A percentile compares a stretch with the other conserved stretches of the same genome.
Conservation (phyloP, 768 basidiomycete genomes). For the Trichaptum fuscoviolaceum region DNA sequence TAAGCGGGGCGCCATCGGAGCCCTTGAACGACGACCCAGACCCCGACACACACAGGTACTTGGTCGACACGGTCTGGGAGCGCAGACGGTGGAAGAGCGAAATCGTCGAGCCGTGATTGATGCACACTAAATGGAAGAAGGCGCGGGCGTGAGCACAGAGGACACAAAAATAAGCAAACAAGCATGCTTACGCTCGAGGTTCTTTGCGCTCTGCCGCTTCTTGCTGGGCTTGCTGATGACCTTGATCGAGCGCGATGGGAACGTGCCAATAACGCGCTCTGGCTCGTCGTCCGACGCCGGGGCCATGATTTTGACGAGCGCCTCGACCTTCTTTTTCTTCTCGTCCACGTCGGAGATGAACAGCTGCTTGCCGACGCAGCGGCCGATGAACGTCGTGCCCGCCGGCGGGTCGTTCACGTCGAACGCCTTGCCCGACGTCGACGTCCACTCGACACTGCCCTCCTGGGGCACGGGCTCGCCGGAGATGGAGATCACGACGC, state of each 20-base stretch:
- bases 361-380: constrained; percentile 90
- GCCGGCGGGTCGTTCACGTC: constrained; percentile 74
- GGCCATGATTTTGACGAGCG: constrained; percentile 83
- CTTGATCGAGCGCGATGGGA: constrained; percentile 93
- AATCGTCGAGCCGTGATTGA: constrained; percentile 93
- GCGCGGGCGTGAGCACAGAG: constrained; percentile 7
- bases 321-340: constrained; percentile 93
- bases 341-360: constrained; percentile 95
- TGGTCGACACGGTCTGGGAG: constrained; percentile 93
- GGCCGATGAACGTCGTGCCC: constrained; percentile 86
- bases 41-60: constrained; percentile 93
- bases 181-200: constrained; percentile 70
- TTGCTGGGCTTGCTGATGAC: constrained; percentile 98
- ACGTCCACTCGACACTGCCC: constrained; percentile 83
- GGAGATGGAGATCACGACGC: constrained; percentile 87
- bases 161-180: constrained; percentile 18
- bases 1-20: constrained; percentile 82
- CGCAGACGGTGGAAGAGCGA: constrained; percentile 94
- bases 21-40: constrained; percentile 90
- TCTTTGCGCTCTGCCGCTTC: constrained; percentile 92
- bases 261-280: constrained; percentile 80
- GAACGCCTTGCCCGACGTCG: constrained; percentile 77
- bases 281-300: constrained; percentile 74
- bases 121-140: constrained; percentile 57
- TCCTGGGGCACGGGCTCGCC: constrained; percentile 85